Evolutionary conservation across 805 yeast genomes (phyloP), one percentile per base, ranked within the genome.

Genomic region (Dipodascus albidus): DNA sequence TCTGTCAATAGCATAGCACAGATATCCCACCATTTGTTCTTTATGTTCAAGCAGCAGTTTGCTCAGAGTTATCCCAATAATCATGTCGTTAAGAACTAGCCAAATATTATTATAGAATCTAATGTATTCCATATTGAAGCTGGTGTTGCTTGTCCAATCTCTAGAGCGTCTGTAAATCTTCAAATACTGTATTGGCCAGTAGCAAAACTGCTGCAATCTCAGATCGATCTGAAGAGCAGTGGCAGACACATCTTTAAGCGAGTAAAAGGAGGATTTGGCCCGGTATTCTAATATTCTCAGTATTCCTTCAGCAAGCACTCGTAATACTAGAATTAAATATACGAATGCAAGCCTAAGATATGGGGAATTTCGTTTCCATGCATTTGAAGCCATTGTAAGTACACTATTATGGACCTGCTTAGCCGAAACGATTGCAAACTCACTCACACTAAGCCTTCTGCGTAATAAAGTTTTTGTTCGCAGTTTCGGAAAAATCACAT

Each of bases 31-130:
- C 23, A 67, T 56, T 9, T 35, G 50, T 0, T 59, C 64, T 55
- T 69, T 65, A 52, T 69, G 70, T 3, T 72, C 77, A 22, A 68
- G 60, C 2, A 83, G 54, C 0, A 77, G 58, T 9, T 80, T 71
- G 0, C 83, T 76, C 0, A 86, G 57, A 0, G 83, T 72, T 6
- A 79, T 62, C 0, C 99, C 99, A 35, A 90, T 65, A 0, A 90
- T 73, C 3, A 86, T 64, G 65, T 93, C 99, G 65, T 93, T 91
- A 2, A 82, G 67, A 0, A 88, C 82, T 17, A 93, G 71, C 98
- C 98, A 93, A 1, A 90, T 57, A 0, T 90, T 83, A 62, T 95
- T 95, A 71, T 87, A 88, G 56, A 91, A 79, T 78, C 62, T 83
- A 73, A 62, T 78, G 70, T 63, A 76, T 66, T 63, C 78, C 57